phyloP scores from a whole-genome alignment of 1,284 basidiomycete species.

The Ceratobasidium sp. region DNA sequence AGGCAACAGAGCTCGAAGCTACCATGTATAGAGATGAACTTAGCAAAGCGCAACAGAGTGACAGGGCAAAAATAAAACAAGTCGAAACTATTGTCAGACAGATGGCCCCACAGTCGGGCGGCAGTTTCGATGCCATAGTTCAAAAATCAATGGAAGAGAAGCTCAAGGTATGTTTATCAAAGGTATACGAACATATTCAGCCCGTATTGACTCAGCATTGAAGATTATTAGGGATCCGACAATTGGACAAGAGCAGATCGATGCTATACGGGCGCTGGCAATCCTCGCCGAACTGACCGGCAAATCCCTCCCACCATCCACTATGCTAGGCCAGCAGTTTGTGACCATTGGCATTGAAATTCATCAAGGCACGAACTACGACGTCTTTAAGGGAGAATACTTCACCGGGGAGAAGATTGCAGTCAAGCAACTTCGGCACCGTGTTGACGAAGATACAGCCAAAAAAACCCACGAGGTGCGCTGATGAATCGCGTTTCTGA shows the following conservation, averaged over 20 bases:
- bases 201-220: not conserved
- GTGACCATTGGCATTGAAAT: conserved; percentile 20
- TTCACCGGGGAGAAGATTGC: conserved; percentile 39
- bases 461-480: conserved; percentile 31
- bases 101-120: not conserved
- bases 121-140: not conserved
- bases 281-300: conserved; percentile 39
- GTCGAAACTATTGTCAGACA: conserved; percentile 5
- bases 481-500: not conserved
- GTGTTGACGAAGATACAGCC: conserved; percentile 34
- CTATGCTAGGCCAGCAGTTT: conserved; percentile 32
- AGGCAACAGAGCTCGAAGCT: conserved; percentile 12
- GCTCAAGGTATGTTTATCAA: conserved; percentile 12
- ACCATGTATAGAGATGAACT: conserved; percentile 31
- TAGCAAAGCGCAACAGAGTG: not conserved
- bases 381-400: conserved; percentile 36
- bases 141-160: conserved; percentile 14
- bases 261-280: conserved; percentile 27
- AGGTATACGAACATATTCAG: not conserved
- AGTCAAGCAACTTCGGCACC: conserved; percentile 33
- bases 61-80: conserved; percentile 16
- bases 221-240: conserved; percentile 32
- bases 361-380: conserved; percentile 23
- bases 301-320: conserved; percentile 24
- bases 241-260: conserved; percentile 14